phyloP scores from a whole-genome alignment of 129 eudicot species.

The Arctium lappa region DNA sequence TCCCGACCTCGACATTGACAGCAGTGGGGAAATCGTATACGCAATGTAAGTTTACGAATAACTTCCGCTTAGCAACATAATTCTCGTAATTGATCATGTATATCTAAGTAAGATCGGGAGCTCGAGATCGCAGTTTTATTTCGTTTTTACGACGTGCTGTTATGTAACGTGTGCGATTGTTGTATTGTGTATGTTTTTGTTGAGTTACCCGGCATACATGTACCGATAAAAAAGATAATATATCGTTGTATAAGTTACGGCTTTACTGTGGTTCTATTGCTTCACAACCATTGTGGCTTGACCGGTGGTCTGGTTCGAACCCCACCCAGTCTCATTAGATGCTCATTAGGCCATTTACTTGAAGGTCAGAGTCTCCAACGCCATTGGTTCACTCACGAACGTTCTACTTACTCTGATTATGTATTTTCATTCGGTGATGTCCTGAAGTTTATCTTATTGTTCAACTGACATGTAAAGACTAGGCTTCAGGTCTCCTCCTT shows the following conservation, averaged over 20 bases:
- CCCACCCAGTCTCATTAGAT: not conserved
- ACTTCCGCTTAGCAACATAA: not conserved
- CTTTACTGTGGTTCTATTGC: conserved; percentile 4
- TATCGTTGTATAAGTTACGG: conserved; percentile 10
- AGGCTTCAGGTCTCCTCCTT: no score
- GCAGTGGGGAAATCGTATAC: conserved; percentile 84
- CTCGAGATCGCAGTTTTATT: not conserved
- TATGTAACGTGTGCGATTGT: not conserved
- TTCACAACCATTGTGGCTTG: not conserved
- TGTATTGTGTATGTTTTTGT: conserved; percentile 6
- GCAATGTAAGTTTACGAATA: conserved; percentile 45
- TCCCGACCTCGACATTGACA: conserved; percentile 78
- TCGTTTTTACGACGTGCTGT: not conserved
- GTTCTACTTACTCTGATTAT: no score
- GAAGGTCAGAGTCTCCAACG: no score
- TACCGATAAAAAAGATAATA: not conserved
- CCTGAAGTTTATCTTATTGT: no score
- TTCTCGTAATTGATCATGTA: not conserved
- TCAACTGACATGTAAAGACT: no score
- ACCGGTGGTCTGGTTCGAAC: not conserved
- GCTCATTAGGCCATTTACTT: not conserved
- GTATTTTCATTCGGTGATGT: no score
- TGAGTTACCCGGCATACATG: not conserved
- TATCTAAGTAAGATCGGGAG: conserved; percentile 7
- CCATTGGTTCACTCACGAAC: no score